Conservation (phyloP, 176 grass and related monocot genomes). For the Phoenix roebelenii region DNA sequence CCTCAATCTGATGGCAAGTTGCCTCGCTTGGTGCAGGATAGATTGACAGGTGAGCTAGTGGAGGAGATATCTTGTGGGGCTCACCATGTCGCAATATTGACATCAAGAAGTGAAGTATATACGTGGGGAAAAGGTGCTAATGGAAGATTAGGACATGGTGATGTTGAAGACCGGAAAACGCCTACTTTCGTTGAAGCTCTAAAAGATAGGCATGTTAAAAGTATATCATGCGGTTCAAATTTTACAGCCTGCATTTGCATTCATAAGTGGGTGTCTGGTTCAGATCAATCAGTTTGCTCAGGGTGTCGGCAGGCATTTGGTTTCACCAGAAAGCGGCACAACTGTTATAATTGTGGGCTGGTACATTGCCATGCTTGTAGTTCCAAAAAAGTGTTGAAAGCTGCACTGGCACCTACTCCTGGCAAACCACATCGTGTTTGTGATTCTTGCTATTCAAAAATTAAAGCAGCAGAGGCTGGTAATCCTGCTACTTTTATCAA, state of each 20-base stretch:
- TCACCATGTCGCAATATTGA: slow-evolving; percentile 51
- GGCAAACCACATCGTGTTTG: slow-evolving; percentile 94
- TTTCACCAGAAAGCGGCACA: slow-evolving; percentile 92
- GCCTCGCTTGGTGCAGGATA: slow-evolving; percentile 61
- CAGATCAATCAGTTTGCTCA: slow-evolving; percentile 76
- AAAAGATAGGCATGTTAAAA: slow-evolving; percentile 85
- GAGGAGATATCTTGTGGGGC: slow-evolving; percentile 76
- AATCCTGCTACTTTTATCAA: slow-evolving; percentile 23
- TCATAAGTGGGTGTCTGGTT: slow-evolving; percentile 91
- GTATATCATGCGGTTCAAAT: slow-evolving; percentile 92
- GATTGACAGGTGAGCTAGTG: slow-evolving; percentile 43
- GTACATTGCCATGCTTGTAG: slow-evolving; percentile 97
- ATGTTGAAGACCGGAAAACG: slow-evolving; percentile 50
- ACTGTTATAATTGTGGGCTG: slow-evolving; percentile 51
- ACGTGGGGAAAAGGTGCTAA: slow-evolving; percentile 96
- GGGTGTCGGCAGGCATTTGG: slow-evolving; percentile 96
- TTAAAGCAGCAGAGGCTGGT: slow-evolving; percentile 54
- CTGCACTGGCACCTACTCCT: slow-evolving; percentile 74
- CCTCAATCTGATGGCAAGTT: slow-evolving; percentile 59
- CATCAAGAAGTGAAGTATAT: slow-evolving; percentile 80
- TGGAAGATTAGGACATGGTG: slow-evolving; percentile 83
- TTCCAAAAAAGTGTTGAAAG: slow-evolving; percentile 82
- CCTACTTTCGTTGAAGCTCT: slow-evolving; percentile 74
- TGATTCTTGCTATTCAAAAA: slow-evolving; percentile 84
- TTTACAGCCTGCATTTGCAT: slow-evolving; percentile 98